A percentile compares a stretch with the other conserved stretches of the same genome.
These are phyloP conservation scores for Cephaloascus albidus DNA, from an alignment of 805 yeast species.

Conservation along the genomic window DNA sequence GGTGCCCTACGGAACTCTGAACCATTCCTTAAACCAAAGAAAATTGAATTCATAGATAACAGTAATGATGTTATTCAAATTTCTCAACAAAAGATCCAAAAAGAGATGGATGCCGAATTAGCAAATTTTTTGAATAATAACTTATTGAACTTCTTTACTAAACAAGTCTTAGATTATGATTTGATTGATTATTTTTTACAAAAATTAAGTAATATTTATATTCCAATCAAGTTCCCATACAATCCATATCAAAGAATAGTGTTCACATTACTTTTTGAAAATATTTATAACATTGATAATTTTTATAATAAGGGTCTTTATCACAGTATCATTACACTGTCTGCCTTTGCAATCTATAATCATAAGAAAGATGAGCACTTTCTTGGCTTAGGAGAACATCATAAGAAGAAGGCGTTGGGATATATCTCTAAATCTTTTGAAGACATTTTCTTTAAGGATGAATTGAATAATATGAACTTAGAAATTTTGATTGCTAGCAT, in stretches of 20 bases:
- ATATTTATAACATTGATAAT: background rate
- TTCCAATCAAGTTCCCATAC: background rate
- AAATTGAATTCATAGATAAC: too few relatives aligned
- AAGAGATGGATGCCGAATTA: background rate
- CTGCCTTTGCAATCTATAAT: background rate
- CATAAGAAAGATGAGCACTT: background rate
- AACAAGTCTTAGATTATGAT: background rate
- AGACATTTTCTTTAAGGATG: background rate
- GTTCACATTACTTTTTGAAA: background rate
- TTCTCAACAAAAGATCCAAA: too few relatives aligned
- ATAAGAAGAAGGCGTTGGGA: background rate
- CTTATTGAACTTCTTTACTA: background rate
- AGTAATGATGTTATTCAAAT: too few relatives aligned
- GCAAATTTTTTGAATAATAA: background rate
- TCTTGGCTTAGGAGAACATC: background rate
- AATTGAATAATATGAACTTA: background rate
- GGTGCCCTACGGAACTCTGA: too few relatives aligned
- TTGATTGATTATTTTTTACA: background rate
- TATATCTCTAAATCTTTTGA: background rate
- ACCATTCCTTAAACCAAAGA: too few relatives aligned
- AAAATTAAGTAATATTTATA: background rate
- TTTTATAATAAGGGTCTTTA: background rate
- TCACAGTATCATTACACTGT: background rate
- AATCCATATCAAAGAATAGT: background rate
- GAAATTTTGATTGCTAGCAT: background rate